A percentile compares a stretch with the other conserved stretches of the same genome.
These are phyloP conservation scores for Fusarium vanettenii DNA, from an alignment of 2,329 filamentous ascomycete species.

Conservation along the genomic window DNA sequence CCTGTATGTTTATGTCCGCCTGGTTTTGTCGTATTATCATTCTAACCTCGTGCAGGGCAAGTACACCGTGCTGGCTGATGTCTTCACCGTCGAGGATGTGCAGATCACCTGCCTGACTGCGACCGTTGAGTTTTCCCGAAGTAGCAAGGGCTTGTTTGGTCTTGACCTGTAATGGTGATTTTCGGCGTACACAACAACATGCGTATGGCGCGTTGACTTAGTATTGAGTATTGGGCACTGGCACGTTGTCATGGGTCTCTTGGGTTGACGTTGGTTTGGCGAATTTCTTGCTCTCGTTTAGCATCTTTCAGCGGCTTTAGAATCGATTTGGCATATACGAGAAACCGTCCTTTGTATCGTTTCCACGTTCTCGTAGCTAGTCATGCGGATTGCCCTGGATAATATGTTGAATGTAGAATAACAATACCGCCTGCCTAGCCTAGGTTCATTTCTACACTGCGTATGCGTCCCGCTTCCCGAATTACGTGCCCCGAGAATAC, in stretches of 20 bases:
- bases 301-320: conserved; percentile 39
- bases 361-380: conserved; percentile 5
- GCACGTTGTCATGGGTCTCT: conserved; percentile 32
- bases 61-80: conserved; percentile 90
- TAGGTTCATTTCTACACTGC: conserved; percentile 1
- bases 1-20: conserved; percentile 71
- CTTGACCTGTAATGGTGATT: conserved; percentile 53
- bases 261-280: conserved; percentile 31
- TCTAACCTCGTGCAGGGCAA: conserved; percentile 72
- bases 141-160: conserved; percentile 52
- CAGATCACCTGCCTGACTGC: conserved; percentile 91
- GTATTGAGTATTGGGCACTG: conserved; percentile 25
- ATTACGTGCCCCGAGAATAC: conserved; percentile 10
- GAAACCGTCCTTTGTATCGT: conserved; percentile 23
- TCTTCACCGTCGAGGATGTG: conserved; percentile 76
- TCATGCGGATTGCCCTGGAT: conserved; percentile 8
- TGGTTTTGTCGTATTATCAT: conserved; percentile 31
- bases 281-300: conserved; percentile 34
- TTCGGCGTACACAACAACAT: conserved; percentile 15
- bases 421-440: conserved; percentile 9
- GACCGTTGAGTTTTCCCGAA: conserved; percentile 68
- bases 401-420: conserved; percentile 9
- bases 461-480: conserved; percentile 4
- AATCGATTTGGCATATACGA: conserved; percentile 36
- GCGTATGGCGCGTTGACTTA: conserved; percentile 24